Evolutionary conservation across 2,329 filamentous ascomycete genomes (phyloP), one percentile per base, ranked within the genome.

Genomic region (Albophoma yamanashiensis): DNA sequence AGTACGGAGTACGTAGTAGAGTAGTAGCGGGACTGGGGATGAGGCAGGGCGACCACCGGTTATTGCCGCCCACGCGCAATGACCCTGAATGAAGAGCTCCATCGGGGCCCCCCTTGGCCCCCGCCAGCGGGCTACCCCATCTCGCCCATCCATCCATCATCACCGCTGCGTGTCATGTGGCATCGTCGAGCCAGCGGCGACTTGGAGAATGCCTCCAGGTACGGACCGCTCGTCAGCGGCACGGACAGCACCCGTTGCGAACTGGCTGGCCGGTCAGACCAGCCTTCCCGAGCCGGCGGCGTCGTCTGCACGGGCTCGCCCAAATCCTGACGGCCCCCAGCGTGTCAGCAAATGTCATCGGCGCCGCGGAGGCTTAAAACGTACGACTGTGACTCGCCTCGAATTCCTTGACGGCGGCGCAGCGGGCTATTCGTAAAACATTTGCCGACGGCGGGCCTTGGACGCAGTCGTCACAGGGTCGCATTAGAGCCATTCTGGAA

Each of bases 401-500:
- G 40, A 43, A 9, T 17, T 20, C 20, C 40, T n/a, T n/a, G 40
- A n/a, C 15, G 2, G 42, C 43, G 43, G 11, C 4, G 11, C 3
- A 14, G 27, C n/a, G 43, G 43, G 43, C 2, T 47, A 36, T 7
- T 36, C 34, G 34, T 36, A 15, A 27, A 27, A 12, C 14, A 25
- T 27, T 27, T 47, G n/a, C 43, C n/a, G n/a, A 47, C 14, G 43
- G 22, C 43, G 43, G 43, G 25, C 7, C 25, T 27, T 27, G 45
- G 45, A 50, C 45, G 17, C 25, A 4, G 25, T 20, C 47, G 25
- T 43, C 43, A 17, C 40, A 58, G 56, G 31, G 56, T 58, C 42
- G n/a, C 56, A 52, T 47, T 40, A 31, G 42, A 58, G 43, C 34
- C 43, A 40, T 58, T 58, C 56, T 58, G 56, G 56, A 58, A 58